These are phyloP conservation scores for Phytophthora podocarpi DNA, from an alignment of 352 stramenopile genomes.

Conservation along the genomic window DNA sequence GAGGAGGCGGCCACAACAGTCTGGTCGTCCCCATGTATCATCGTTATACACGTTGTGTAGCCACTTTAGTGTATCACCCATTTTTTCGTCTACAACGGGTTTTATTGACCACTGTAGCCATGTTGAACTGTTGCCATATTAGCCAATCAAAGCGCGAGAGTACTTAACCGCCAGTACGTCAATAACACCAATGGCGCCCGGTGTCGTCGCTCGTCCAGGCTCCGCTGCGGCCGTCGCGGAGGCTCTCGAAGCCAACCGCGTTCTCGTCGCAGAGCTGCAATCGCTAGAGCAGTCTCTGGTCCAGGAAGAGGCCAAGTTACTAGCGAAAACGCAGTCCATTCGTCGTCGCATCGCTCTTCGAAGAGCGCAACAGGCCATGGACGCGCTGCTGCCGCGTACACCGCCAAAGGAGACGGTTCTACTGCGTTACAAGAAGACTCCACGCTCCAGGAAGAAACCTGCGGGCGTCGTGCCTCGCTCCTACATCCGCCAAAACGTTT, in stretches of 20 bases:
- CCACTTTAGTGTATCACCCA: too few species aligned
- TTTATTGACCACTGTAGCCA: too few species aligned
- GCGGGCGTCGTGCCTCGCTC: constrained; percentile 48
- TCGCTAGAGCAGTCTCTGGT: constrained; percentile 33
- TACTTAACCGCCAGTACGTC: too few species aligned
- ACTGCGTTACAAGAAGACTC: constrained; percentile 32
- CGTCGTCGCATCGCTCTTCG: constrained; percentile 54
- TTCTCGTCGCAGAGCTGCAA: constrained; percentile 49
- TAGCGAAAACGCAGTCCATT: constrained; percentile 47
- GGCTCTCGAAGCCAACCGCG: constrained; percentile 50
- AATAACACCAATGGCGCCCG: constrained; percentile 19
- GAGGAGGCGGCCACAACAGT: too few species aligned
- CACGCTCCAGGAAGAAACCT: background rate
- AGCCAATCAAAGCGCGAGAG: too few species aligned
- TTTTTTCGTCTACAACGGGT: too few species aligned
- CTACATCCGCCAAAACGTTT: constrained; percentile 59
- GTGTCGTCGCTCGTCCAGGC: constrained; percentile 6
- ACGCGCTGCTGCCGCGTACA: constrained; percentile 26
- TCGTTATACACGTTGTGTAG: too few species aligned
- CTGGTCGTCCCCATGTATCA: too few species aligned
- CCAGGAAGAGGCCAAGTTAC: constrained; percentile 45
- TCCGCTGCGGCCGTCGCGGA: constrained; percentile 12
- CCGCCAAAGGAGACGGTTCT: background rate
- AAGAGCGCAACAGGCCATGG: constrained; percentile 58
- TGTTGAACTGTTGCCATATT: too few species aligned